These are phyloP conservation scores for Angophora floribunda DNA, from an alignment of 345 rosid genomes.

Conservation along the genomic window DNA sequence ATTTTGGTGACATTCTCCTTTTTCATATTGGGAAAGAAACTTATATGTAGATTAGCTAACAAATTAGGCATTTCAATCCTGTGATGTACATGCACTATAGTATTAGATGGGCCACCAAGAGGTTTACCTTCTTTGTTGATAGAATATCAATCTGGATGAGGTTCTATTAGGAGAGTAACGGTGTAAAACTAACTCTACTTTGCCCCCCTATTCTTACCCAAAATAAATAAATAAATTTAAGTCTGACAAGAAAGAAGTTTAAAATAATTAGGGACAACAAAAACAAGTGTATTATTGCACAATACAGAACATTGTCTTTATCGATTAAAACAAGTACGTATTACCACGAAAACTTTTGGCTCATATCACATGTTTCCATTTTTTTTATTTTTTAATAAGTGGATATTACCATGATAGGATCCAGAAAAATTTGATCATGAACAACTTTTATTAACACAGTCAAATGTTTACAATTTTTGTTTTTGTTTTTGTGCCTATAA, in stretches of 20 bases:
- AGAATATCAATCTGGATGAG: too few relatives aligned
- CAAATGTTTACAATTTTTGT: background rate
- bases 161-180: fast-evolving
- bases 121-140: too few relatives aligned
- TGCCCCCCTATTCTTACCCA: too few relatives aligned
- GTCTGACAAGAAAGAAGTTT: too few relatives aligned
- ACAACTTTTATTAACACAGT: background rate
- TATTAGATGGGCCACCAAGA: background rate
- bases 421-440: background rate
- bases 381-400: background rate
- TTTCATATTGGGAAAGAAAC: background rate
- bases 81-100: background rate
- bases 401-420: background rate
- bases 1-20: background rate
- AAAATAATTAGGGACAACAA: too few relatives aligned
- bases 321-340: background rate
- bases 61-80: background rate
- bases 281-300: too few relatives aligned
- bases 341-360: background rate
- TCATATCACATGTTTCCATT: background rate
- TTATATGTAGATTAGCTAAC: background rate
- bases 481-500: background rate
- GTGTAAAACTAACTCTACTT: too few relatives aligned
- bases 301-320: background rate
- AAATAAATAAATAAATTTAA: too few relatives aligned